Evolutionary conservation across 2,329 filamentous ascomycete species (phyloP), one percentile per base, ranked within the genome.

Genomic region (Drechslera avenae): DNA sequence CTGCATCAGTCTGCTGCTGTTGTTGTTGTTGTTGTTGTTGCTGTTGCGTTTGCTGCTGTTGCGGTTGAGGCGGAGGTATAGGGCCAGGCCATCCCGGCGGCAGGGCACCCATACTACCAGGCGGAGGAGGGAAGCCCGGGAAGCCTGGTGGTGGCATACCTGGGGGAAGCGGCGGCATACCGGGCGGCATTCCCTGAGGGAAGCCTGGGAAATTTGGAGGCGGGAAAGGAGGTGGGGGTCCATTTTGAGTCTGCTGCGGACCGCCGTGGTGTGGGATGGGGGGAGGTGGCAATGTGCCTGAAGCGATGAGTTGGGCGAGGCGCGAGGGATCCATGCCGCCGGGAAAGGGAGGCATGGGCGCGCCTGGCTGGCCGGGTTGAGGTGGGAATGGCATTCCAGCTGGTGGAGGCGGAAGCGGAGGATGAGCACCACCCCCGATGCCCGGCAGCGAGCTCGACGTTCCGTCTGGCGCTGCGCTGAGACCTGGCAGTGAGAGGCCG

Each of bases 371-470:
- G 26, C 50, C 36, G 6, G 50, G 54, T 32, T 52, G 49, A 16
- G 56, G 52, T 48, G 61, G 58, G n/a, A 69, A 62, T 14, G 68
- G 63, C 19, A 51, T 50, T 42, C 48, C 55, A 33, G 53, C 52
- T 28, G 67, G 60, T 3, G 54, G 75, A 56, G 45, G 72, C 69
- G 72, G 59, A 12, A 62, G 53, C 19, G 43, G 55, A 18, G 54
- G 66, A 28, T 62, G 55, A 21, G 63, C 66, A 33, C 75, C 74
- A 18, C 74, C 76, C 12, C 79, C 79, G 49, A 81, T 80, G 13
- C 69, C 69, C 17, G 79, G 79, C 8, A 82, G 76, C 40, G 59
- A 74, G 37, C 78, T 63, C 69, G 79, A 73, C 40, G 79, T 73
- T 71, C 75, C 74, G 46, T 76, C 73, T 54, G 68, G 71, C 14